Evolutionary conservation across 257 asterid species (phyloP).

Genomic region (Solanum gracilifrons): DNA sequence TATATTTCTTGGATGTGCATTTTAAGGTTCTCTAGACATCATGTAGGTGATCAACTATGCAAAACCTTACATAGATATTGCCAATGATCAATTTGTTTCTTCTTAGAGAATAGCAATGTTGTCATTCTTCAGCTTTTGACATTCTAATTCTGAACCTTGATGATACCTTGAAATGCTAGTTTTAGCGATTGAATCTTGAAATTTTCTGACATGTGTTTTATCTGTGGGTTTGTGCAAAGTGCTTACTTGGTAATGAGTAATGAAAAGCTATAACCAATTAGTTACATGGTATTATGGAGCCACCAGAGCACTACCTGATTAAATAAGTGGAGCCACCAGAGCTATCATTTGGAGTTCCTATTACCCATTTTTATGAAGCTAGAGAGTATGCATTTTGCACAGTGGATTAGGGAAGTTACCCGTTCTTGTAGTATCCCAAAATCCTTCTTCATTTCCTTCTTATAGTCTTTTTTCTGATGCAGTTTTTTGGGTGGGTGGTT

Average conservation of each 20-base stretch:
- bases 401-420: neutral
- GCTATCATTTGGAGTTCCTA: neutral
- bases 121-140: neutral
- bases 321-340: neutral
- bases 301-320: neutral
- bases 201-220: neutral
- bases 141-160: neutral
- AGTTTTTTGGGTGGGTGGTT: neutral
- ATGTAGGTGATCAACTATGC: neutral
- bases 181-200: neutral
- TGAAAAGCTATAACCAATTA: neutral
- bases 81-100: neutral
- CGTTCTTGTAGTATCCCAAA: neutral
- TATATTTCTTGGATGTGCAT: neutral
- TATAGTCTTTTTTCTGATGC: neutral
- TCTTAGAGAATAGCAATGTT: neutral
- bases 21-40: neutral
- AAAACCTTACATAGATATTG: neutral
- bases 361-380: neutral
- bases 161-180: neutral
- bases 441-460: neutral
- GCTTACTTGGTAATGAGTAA: neutral
- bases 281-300: neutral
- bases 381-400: neutral
- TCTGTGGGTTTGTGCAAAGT: neutral